Conservation (phyloP, 2,329 filamentous ascomycete genomes). For the Harringtonia lauricola region DNA sequence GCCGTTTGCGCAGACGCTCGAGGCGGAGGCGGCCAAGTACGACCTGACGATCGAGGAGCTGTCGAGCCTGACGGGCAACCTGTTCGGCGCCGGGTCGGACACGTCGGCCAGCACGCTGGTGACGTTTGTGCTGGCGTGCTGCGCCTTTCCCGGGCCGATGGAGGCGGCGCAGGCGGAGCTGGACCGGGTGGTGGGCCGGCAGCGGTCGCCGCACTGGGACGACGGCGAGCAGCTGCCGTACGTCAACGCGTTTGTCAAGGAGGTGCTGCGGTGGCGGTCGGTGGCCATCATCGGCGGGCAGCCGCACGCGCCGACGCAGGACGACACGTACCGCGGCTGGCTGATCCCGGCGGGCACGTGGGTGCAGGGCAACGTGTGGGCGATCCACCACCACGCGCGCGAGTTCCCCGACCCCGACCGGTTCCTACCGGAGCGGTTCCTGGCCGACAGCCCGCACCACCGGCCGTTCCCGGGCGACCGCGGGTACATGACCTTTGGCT, state of each 20-base stretch:
- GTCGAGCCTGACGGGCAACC: conserved; percentile 32
- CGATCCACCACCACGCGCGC: conserved; percentile 32
- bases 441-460: conserved; percentile 23
- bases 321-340: conserved; percentile 35
- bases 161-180: conserved; percentile 39
- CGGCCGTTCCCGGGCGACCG: conserved; percentile 36
- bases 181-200: conserved; percentile 35
- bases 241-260: conserved; percentile 41
- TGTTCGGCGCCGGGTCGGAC: conserved; percentile 37
- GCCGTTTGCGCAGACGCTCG: conserved; percentile 34
- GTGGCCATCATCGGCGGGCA: conserved; percentile 38
- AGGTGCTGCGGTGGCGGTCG: conserved; percentile 44
- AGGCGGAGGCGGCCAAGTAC: conserved; percentile 34
- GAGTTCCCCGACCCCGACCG: conserved; percentile 35
- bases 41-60: conserved; percentile 32
- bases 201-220: conserved; percentile 33
- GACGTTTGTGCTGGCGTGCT: conserved; percentile 38
- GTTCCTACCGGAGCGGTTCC: conserved; percentile 30
- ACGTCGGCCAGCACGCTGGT: conserved; percentile 35
- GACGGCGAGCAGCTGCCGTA: conserved; percentile 40
- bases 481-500: conserved; percentile 45
- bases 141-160: conserved; percentile 34
- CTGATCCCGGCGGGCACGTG: conserved; percentile 37
- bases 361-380: conserved; percentile 40
- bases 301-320: conserved; percentile 36